These are phyloP conservation scores for Salix arbutifolia DNA, from an alignment of 345 rosid genomes.

Conservation along the genomic window DNA sequence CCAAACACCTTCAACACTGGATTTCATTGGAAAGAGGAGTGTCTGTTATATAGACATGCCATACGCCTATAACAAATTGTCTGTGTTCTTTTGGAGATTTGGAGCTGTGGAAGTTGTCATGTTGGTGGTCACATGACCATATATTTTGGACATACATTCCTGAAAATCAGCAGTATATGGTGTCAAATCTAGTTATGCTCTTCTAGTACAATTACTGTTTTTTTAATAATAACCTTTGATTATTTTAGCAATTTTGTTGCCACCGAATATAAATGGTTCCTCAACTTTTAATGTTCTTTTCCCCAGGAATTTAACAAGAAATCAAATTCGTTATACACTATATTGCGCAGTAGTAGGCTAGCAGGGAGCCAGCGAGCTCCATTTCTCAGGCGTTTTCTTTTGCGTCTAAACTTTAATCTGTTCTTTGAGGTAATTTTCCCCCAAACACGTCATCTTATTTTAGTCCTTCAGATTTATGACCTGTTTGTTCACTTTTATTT, in stretches of 20 bases:
- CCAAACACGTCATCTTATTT: neutral
- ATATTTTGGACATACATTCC: no score
- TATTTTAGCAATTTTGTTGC: neutral
- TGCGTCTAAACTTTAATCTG: constrained; percentile 82
- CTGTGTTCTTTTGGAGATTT: no score
- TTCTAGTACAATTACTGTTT: neutral
- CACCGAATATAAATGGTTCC: neutral
- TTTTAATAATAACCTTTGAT: neutral
- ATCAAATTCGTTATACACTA: constrained; percentile 86
- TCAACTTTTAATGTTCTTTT: constrained; percentile 4
- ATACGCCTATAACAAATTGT: no score
- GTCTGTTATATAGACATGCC: no score
- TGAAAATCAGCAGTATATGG: no score
- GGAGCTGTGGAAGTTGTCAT: no score
- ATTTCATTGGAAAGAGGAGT: no score
- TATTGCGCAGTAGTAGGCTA: constrained; percentile 83
- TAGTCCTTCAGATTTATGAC: neutral
- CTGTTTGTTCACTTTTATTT: constrained; percentile 3
- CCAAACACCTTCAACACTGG: no score
- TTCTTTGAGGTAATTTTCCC: constrained; percentile 68
- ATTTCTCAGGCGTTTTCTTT: constrained; percentile 84
- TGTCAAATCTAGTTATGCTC: neutral
- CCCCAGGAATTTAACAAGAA: constrained; percentile 89
- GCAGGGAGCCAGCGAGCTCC: constrained; percentile 98
- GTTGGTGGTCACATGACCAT: no score